Conservation (phyloP, 768 basidiomycete genomes). For the Boletus patriciae region DNA sequence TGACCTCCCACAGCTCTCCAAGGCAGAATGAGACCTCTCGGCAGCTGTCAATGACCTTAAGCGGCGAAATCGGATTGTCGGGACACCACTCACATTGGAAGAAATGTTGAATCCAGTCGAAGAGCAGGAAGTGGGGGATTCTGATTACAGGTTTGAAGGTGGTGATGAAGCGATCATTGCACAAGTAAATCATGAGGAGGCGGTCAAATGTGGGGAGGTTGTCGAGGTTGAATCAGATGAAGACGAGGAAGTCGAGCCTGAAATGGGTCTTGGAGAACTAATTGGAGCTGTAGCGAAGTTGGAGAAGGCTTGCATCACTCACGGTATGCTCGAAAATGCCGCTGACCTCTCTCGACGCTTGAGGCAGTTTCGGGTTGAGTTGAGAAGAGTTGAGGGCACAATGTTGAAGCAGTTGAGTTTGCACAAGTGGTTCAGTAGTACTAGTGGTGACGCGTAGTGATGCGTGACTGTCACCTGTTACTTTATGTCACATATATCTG, state of each 20-base stretch:
- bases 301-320: too few relatives aligned
- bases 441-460: too few relatives aligned
- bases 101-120: background rate
- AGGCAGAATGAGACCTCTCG: background rate
- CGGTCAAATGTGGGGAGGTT: background rate
- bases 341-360: too few relatives aligned
- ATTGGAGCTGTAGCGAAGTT: too few relatives aligned
- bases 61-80: background rate
- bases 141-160: background rate
- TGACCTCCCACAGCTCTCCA: background rate
- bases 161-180: background rate
- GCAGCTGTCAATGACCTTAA: background rate
- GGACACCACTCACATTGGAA: background rate
- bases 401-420: too few relatives aligned
- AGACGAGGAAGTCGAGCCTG: background rate
- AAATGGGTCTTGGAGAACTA: background rate
- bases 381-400: too few relatives aligned
- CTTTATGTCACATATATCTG: too few relatives aligned
- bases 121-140: background rate
- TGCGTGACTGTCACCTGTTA: too few relatives aligned
- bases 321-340: too few relatives aligned
- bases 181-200: background rate
- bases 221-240: background rate
- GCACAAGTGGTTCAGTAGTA: too few relatives aligned
- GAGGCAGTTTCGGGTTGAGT: too few relatives aligned